Conservation (phyloP, 148 eudicot species). For the Spergularia bocconei region DNA sequence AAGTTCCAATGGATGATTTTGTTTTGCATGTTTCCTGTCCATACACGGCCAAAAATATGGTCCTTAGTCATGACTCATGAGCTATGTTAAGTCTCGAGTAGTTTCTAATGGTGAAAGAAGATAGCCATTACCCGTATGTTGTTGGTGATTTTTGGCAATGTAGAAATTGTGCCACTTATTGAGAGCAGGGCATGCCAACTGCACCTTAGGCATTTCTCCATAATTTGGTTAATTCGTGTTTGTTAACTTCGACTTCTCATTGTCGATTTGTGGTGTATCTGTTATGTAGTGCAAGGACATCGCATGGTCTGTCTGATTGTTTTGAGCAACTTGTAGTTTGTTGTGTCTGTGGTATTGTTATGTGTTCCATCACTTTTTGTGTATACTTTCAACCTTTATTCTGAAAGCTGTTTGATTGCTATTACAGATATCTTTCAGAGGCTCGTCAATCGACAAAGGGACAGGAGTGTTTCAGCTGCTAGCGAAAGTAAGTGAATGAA, state of each 20-base stretch:
- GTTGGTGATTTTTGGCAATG: no score
- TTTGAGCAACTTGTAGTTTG: not conserved
- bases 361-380: not conserved
- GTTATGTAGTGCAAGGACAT: not conserved
- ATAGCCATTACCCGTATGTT: not conserved
- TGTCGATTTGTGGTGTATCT: not conserved
- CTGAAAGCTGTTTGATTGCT: not conserved
- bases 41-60: not conserved
- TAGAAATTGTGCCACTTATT: not conserved
- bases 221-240: not conserved
- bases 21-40: not conserved
- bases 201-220: not conserved
- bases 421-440: constrained; percentile 57
- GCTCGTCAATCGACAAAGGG: constrained; percentile 39
- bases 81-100: not conserved
- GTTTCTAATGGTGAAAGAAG: not conserved
- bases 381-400: not conserved
- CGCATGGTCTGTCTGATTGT: not conserved
- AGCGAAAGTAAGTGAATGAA: constrained; percentile 49
- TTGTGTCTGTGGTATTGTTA: not conserved
- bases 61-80: not conserved
- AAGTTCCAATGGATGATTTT: not conserved
- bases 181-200: not conserved
- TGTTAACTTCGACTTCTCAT: not conserved
- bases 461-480: constrained; percentile 47